Conservation (phyloP, 768 basidiomycete species). For the Suillus bovinus region DNA sequence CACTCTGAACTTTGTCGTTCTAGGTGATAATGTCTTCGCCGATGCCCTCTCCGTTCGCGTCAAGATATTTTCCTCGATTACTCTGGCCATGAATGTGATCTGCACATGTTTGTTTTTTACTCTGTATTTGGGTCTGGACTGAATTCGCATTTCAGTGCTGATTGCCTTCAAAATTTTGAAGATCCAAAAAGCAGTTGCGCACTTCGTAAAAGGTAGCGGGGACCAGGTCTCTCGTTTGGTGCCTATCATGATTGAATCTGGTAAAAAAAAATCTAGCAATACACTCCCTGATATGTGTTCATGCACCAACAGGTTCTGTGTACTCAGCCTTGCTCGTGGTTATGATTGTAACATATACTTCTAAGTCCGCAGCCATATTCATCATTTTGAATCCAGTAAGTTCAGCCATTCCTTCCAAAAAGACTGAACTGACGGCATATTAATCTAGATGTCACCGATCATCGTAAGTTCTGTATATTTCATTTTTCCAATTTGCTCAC, state of each 20-base stretch:
- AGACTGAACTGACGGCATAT: not conserved
- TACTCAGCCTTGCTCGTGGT: slow-evolving; percentile 20
- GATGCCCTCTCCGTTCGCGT: slow-evolving; percentile 20
- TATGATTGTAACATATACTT: slow-evolving; percentile 20
- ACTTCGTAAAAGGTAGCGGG: slow-evolving; percentile 6
- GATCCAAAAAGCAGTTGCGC: slow-evolving; percentile 18
- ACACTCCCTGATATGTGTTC: not conserved
- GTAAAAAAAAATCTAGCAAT: slow-evolving; percentile 11
- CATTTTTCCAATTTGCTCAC: not conserved
- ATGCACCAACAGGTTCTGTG: slow-evolving; percentile 12
- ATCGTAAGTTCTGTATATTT: slow-evolving; percentile 16
- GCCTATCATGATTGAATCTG: slow-evolving; percentile 23
- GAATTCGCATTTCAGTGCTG: slow-evolving; percentile 15
- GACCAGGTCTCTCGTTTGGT: slow-evolving; percentile 14
- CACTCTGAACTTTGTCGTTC: slow-evolving; percentile 18
- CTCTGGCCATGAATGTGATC: slow-evolving; percentile 25
- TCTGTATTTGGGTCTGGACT: too few relatives aligned
- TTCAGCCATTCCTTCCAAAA: not conserved
- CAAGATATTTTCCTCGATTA: slow-evolving; percentile 26
- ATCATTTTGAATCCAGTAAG: slow-evolving; percentile 22
- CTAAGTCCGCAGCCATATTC: slow-evolving; percentile 16
- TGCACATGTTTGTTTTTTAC: slow-evolving; percentile 26
- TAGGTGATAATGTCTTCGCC: slow-evolving; percentile 23
- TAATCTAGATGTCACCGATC: slow-evolving; percentile 16
- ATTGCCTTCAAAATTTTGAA: slow-evolving; percentile 27